These are phyloP conservation scores for Henningerozyma blattae DNA, from an alignment of 805 yeast species.

Conservation along the genomic window DNA sequence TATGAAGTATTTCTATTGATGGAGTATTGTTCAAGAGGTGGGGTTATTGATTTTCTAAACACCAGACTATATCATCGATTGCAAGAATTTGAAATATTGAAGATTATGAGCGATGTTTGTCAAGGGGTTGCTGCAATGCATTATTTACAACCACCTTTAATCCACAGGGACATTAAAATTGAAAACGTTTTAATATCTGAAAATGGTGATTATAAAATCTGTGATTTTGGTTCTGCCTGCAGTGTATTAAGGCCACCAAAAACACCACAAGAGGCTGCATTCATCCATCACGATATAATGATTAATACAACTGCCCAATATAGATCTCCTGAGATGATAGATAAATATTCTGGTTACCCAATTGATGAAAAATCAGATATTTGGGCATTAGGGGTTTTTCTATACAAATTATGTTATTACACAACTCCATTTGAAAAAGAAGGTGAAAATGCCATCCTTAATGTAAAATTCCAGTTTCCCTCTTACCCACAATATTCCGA, in stretches of 20 bases:
- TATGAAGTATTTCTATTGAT: constrained; percentile 70
- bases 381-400: constrained; percentile 75
- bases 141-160: constrained; percentile 53
- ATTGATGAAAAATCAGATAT: constrained; percentile 75
- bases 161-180: constrained; percentile 74
- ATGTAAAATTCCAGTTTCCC: constrained; percentile 42
- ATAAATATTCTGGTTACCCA: constrained; percentile 52
- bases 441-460: constrained; percentile 53
- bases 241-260: constrained; percentile 52
- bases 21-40: constrained; percentile 71
- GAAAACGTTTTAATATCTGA: constrained; percentile 63
- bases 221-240: constrained; percentile 78
- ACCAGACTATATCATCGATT: constrained; percentile 53
- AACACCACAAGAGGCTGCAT: constrained; percentile 45
- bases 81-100: constrained; percentile 54
- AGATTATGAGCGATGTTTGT: constrained; percentile 56
- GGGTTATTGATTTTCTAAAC: constrained; percentile 73
- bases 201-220: constrained; percentile 49
- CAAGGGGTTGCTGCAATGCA: constrained; percentile 74
- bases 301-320: constrained; percentile 80
- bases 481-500: constrained; percentile 47
- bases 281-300: constrained; percentile 55
- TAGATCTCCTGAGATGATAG: constrained; percentile 77
- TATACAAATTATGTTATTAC: constrained; percentile 68
- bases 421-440: constrained; percentile 70